Percentiles rank a stretch among this genome's conserved stretches.
Evolutionary conservation across 2,329 filamentous ascomycete genomes (phyloP).

Genomic region (Colletotrichum godetiae): DNA sequence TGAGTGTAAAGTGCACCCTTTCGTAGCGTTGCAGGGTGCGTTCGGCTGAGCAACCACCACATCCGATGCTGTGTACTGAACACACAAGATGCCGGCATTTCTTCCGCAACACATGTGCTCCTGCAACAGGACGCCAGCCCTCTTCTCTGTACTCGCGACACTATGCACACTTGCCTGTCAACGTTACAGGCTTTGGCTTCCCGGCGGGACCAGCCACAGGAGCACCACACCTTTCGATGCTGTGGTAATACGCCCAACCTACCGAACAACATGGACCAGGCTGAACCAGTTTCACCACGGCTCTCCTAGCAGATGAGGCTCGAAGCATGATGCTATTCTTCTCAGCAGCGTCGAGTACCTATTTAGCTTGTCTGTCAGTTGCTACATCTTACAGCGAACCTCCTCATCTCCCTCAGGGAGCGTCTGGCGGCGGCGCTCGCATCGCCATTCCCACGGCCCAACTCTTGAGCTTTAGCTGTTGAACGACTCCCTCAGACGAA

Average conservation of each 20-base stretch:
- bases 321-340: background rate
- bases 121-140: background rate
- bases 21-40: background rate
- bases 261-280: background rate
- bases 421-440: no score
- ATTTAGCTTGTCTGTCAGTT: background rate
- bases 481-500: background rate
- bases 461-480: background rate
- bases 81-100: background rate
- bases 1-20: background rate
- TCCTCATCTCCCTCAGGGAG: background rate
- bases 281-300: constrained; percentile 3
- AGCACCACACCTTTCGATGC: background rate
- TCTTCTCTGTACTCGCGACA: constrained; percentile 2
- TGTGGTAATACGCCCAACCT: background rate
- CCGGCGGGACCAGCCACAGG: constrained; percentile 18
- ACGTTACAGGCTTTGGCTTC: constrained; percentile 17
- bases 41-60: background rate
- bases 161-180: background rate
- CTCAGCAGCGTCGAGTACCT: background rate
- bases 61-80: background rate
- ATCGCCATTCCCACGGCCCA: background rate
- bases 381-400: background rate
- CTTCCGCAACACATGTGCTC: no score
- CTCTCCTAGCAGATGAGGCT: background rate